Evolutionary conservation across 225 moss, liverwort and hornwort genomes (phyloP).

Genomic region (Climacium dendroides): DNA sequence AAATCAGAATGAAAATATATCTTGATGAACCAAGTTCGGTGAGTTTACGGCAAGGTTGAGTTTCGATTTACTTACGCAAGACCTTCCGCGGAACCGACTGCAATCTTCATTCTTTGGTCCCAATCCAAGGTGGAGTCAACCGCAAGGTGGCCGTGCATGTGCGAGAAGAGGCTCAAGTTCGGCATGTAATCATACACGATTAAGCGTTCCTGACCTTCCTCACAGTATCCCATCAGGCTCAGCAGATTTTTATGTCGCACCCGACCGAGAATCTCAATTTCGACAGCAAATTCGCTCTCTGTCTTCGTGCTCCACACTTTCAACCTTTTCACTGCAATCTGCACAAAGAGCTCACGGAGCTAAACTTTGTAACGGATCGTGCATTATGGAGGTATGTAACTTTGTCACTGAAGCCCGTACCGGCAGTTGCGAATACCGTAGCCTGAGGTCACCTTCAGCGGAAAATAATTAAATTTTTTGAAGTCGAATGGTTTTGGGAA

Average conservation of each 20-base stretch:
- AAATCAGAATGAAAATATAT: background rate
- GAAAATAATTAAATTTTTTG: background rate
- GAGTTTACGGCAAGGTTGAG: background rate
- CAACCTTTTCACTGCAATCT: constrained; percentile 93
- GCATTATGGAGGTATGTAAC: background rate
- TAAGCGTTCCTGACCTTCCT: constrained; percentile 85
- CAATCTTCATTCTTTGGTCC: constrained; percentile 72
- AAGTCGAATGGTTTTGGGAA: background rate
- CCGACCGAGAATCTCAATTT: constrained; percentile 84
- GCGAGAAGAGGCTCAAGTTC: constrained; percentile 73
- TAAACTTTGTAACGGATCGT: background rate
- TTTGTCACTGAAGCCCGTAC: background rate
- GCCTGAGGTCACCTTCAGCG: background rate
- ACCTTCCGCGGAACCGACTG: constrained; percentile 78
- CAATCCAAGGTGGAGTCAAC: constrained; percentile 63
- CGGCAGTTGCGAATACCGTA: background rate
- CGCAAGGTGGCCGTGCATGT: constrained; percentile 81
- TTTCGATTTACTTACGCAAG: constrained; percentile 56
- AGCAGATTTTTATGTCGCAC: constrained; percentile 84
- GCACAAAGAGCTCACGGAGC: background rate
- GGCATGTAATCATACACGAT: constrained; percentile 92
- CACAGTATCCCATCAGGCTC: constrained; percentile 68
- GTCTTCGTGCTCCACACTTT: constrained; percentile 93
- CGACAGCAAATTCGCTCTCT: constrained; percentile 86
- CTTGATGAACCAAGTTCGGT: background rate